Percentiles rank a stretch among this genome's conserved stretches.
phyloP scores from a whole-genome alignment of 192 early-diverging fungal genomes.

The Cladochytrium replicatum region DNA sequence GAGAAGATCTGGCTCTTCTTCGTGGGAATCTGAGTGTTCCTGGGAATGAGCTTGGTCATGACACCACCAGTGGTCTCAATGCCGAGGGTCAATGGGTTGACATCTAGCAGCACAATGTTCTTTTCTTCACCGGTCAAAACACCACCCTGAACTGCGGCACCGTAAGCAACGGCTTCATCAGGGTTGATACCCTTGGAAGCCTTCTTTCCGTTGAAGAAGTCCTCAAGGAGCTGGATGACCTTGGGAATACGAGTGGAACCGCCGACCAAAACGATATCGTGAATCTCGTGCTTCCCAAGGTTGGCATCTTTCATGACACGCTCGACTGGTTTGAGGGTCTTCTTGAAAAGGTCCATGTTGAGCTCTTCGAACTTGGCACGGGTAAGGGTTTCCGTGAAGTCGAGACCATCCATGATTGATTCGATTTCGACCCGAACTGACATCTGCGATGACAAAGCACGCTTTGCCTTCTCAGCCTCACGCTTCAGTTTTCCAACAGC shows the following conservation, averaged over 20 bases:
- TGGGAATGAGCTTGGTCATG: slow-evolving; percentile 90
- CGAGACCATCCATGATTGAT: slow-evolving; percentile 75
- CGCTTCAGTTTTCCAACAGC: slow-evolving; percentile 90
- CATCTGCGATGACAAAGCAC: slow-evolving; percentile 86
- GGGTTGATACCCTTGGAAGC: slow-evolving; percentile 81
- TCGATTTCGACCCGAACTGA: slow-evolving; percentile 89
- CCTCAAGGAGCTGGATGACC: slow-evolving; percentile 68
- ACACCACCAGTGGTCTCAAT: slow-evolving; percentile 97
- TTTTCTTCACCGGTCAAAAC: slow-evolving; percentile 74
- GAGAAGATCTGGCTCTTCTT: slow-evolving; percentile 99
- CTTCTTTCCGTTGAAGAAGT: slow-evolving; percentile 81
- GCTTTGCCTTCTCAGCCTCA: slow-evolving; percentile 96
- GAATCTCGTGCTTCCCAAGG: slow-evolving; percentile 60
- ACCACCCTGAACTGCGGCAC: slow-evolving; percentile 86
- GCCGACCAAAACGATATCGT: slow-evolving; percentile 81
- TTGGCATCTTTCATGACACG: slow-evolving; percentile 68
- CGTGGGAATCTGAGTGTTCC: slow-evolving; percentile 89
- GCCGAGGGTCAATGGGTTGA: slow-evolving; percentile 93
- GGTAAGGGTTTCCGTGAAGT: slow-evolving; percentile 89
- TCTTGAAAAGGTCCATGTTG: slow-evolving; percentile 86
- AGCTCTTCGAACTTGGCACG: slow-evolving; percentile 97
- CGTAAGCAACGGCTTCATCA: slow-evolving; percentile 83
- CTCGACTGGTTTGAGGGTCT: slow-evolving; percentile 89
- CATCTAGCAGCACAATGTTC: slow-evolving; percentile 77
- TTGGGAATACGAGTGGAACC: slow-evolving; percentile 85